Conservation (phyloP, 345 rosid genomes). For the Schrenkiella parvula region DNA sequence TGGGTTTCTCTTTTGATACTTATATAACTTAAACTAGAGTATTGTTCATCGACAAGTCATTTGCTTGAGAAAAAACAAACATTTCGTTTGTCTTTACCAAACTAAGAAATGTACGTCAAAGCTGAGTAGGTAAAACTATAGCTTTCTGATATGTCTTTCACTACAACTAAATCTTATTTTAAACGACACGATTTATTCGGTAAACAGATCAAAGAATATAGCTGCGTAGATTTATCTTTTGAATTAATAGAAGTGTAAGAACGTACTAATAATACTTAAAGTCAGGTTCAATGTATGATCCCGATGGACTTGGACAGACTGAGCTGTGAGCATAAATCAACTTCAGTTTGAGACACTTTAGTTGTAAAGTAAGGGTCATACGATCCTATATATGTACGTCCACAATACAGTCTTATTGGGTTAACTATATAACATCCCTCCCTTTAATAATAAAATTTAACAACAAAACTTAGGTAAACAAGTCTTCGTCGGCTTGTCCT, state of each 20-base stretch:
- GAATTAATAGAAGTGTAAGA: background rate
- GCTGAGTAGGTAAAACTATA: conserved; percentile 13
- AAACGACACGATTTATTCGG: background rate
- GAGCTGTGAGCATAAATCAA: background rate
- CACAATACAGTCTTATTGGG: background rate
- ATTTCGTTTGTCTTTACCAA: conserved; percentile 20
- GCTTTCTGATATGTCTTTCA: conserved; percentile 18
- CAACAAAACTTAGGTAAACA: background rate
- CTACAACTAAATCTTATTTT: conserved; percentile 4
- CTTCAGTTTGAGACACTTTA: background rate
- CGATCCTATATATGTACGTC: background rate
- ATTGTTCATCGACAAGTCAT: background rate
- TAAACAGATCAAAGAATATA: background rate
- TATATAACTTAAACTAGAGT: background rate
- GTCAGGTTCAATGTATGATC: background rate
- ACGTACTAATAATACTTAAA: background rate
- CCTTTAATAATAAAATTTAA: background rate
- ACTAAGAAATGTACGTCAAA: conserved; percentile 27
- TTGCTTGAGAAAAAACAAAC: background rate
- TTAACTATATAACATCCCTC: background rate
- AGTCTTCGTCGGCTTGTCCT: background rate
- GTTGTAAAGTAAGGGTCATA: background rate
- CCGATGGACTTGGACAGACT: background rate
- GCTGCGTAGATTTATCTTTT: background rate
- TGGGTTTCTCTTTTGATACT: conserved; percentile 1